Percentiles rank a stretch among this genome's conserved stretches.
Conservation (phyloP, 2,329 filamentous ascomycete species). For the Pestalotiopsis sp. region DNA sequence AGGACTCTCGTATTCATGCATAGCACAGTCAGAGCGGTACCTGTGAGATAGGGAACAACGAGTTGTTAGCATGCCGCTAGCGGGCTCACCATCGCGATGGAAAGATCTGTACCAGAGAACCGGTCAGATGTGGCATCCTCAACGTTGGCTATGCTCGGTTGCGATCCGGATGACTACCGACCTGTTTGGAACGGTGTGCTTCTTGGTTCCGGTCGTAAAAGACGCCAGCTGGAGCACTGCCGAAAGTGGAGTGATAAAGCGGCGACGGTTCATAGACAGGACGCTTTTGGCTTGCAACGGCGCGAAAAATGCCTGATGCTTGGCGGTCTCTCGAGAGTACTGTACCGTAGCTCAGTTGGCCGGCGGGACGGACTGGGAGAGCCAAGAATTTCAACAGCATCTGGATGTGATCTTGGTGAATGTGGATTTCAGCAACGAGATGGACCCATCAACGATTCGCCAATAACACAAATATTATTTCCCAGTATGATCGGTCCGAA, state of each 20-base stretch:
- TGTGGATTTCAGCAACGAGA: not conserved
- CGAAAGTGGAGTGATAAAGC: not conserved
- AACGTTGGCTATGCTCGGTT: not conserved
- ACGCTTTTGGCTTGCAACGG: constrained; percentile 8
- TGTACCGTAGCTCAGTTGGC: not conserved
- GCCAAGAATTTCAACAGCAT: not conserved
- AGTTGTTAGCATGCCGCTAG: not conserved
- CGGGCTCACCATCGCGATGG: not conserved
- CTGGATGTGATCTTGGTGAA: not conserved
- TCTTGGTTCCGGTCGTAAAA: not conserved
- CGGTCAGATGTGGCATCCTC: not conserved
- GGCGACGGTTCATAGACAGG: not conserved
- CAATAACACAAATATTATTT: not conserved
- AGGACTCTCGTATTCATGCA: constrained; percentile 9
- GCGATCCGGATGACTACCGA: not conserved
- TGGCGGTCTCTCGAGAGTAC: not conserved
- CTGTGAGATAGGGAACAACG: not conserved
- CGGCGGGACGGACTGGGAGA: not conserved
- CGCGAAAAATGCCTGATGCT: not conserved
- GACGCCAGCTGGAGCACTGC: not conserved
- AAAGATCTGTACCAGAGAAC: not conserved
- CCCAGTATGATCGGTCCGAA: not conserved
- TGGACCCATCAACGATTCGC: not conserved
- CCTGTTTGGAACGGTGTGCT: not conserved
- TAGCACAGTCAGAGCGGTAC: constrained; percentile 2